Evolutionary conservation across 306 rosid species (phyloP).

Genomic region (Dryas drummondii): DNA sequence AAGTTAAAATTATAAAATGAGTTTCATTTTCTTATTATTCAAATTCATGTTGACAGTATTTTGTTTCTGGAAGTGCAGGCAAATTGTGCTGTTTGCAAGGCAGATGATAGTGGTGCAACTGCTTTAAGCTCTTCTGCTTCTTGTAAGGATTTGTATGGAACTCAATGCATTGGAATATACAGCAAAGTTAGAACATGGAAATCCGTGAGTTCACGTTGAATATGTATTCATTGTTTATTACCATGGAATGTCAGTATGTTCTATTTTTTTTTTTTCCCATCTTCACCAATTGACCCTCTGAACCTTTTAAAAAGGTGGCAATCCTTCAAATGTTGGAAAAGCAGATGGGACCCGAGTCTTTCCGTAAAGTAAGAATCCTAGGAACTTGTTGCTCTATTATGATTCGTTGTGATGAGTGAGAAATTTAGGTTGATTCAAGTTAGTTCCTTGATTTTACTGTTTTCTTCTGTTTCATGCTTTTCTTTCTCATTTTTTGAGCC

Average conservation of each 20-base stretch:
- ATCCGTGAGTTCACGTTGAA: conserved; percentile 62
- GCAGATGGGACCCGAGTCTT: conserved; percentile 98
- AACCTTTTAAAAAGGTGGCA: conserved; percentile 60
- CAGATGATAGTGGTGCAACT: conserved; percentile 82
- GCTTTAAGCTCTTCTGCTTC: conserved; percentile 84
- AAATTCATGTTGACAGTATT: background rate
- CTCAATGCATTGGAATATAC: conserved; percentile 77
- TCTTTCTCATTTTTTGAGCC: background rate
- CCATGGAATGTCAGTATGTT: background rate
- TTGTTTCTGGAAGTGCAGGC: conserved; percentile 48
- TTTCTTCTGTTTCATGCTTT: background rate
- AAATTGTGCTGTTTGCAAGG: conserved; percentile 86
- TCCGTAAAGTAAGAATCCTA: conserved; percentile 72
- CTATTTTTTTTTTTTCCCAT: background rate
- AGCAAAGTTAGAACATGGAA: conserved; percentile 96
- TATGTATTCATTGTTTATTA: background rate
- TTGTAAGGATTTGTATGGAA: conserved; percentile 90
- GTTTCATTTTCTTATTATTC: background rate
- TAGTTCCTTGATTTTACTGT: background rate
- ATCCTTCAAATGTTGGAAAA: conserved; percentile 97
- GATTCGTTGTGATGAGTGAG: conserved; percentile 1
- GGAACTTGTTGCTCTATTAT: conserved; percentile 18
- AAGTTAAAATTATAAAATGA: background rate
- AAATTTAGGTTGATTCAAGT: background rate
- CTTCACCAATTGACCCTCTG: conserved; percentile 1